Evolutionary conservation across 2,329 filamentous ascomycete species (phyloP), one percentile per base, ranked within the genome.

Genomic region (Sclerotinia sclerotiorum): DNA sequence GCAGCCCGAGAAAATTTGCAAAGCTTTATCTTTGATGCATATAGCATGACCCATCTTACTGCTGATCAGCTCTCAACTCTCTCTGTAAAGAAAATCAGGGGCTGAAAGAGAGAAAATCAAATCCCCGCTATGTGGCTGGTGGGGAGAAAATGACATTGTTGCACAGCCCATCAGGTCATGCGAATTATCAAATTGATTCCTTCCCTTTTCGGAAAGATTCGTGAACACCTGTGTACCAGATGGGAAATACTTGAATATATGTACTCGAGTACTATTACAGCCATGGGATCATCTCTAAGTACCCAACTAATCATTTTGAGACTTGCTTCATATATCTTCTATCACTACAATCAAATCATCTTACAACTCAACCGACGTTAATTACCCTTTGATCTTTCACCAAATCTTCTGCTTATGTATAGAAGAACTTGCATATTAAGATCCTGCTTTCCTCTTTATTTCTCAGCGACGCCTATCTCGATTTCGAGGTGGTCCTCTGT

Each of bases 381-480:
- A 32, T 17, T 3, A 19, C 13, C 44, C 11, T 62, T 32, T 19
- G 3, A 39, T 39, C 21, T 35, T 27, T 24, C 27, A 17, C 4
- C n/a, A 21, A 35, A 2, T 13, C 29, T 32, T 49, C 44, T 35
- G 21, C 6, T 49, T 35, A 11, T n/a, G 13, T 32, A 35, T n/a
- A 32, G 27, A 5, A 35, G 44, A 48, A 35, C 29, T 49, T 62
- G n/a, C 29, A 46, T 13, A n/a, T 35, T 19, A 49, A 24, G 15
- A 51, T 62, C 54, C 35, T 56, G n/a, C 54, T 39, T 56, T 29
- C 35, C 54, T 32, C 13, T 35, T 35, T 27, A 19, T 48, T 35
- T 35, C 39, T 54, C 27, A 68, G 27, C 68, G 65, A 68, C 60
- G 60, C 54, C 68, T 60, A 55, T 67, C 68, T 49, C 57, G 65